Evolutionary conservation across 768 basidiomycete species (phyloP).

Genomic region (Dacryopinax primogenitus): DNA sequence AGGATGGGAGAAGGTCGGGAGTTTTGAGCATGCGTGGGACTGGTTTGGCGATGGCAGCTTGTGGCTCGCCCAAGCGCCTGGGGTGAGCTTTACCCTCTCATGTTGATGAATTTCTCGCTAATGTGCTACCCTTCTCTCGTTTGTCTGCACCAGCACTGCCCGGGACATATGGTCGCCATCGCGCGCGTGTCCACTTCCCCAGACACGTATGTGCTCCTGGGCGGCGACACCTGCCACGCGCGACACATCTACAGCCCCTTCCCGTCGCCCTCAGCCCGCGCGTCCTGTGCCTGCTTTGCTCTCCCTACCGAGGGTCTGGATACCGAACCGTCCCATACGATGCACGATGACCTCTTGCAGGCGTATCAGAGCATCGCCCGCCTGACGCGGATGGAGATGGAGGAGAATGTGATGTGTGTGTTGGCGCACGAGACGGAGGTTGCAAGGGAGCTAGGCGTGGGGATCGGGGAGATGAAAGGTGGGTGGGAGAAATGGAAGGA

Average conservation of each 20-base stretch:
- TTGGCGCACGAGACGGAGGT: constrained; percentile 2
- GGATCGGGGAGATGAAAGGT: neutral
- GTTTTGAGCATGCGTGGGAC: neutral
- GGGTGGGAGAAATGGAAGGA: constrained; percentile 3
- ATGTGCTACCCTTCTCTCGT: no score
- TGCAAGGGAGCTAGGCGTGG: neutral
- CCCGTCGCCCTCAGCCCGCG: neutral
- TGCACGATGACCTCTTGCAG: neutral
- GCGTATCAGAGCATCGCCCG: neutral
- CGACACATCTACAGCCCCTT: neutral
- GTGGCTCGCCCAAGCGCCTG: neutral
- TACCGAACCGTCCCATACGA: neutral
- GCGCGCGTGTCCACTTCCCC: neutral
- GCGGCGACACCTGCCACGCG: neutral
- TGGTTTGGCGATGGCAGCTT: neutral
- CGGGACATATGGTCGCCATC: neutral
- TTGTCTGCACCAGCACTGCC: no score
- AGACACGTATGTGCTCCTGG: constrained; percentile 2
- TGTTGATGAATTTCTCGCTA: no score
- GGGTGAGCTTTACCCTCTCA: neutral
- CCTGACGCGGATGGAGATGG: constrained; percentile 5
- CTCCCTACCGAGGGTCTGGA: neutral
- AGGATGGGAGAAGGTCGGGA: neutral
- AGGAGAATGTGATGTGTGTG: neutral
- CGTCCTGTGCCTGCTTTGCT: neutral